These are phyloP conservation scores for Ceratocystis destructans DNA, from an alignment of 2,329 filamentous ascomycete genomes.

Conservation along the genomic window DNA sequence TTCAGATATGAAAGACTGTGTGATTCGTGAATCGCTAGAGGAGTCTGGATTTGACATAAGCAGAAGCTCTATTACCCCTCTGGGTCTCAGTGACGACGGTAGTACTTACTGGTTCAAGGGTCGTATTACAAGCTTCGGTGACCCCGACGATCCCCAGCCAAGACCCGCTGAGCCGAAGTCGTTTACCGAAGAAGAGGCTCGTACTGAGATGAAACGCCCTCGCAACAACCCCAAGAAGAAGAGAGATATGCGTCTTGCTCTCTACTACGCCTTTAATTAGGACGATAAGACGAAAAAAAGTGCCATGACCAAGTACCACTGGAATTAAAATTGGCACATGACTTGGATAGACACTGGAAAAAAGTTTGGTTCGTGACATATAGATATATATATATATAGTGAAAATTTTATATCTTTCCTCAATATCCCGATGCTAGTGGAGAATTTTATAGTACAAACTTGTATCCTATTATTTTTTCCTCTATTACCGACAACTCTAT, in stretches of 20 bases:
- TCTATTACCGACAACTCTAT: no score
- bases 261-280: background rate
- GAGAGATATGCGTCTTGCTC: background rate
- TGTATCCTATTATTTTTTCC: no score
- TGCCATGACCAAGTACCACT: no score
- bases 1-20: background rate
- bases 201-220: background rate
- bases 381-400: no score
- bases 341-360: no score
- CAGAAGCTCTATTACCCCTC: background rate
- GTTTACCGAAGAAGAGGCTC: background rate
- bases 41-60: background rate
- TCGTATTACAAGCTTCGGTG: background rate
- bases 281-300: no score
- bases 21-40: background rate
- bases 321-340: no score
- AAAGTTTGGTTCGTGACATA: no score
- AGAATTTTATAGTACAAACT: no score
- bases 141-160: background rate
- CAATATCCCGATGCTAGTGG: no score
- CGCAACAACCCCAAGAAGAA: accelerated
- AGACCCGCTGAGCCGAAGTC: background rate
- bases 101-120: background rate
- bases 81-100: background rate
- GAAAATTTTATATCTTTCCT: no score